Conservation (phyloP, 768 basidiomycete genomes). For the Collybia nuda region DNA sequence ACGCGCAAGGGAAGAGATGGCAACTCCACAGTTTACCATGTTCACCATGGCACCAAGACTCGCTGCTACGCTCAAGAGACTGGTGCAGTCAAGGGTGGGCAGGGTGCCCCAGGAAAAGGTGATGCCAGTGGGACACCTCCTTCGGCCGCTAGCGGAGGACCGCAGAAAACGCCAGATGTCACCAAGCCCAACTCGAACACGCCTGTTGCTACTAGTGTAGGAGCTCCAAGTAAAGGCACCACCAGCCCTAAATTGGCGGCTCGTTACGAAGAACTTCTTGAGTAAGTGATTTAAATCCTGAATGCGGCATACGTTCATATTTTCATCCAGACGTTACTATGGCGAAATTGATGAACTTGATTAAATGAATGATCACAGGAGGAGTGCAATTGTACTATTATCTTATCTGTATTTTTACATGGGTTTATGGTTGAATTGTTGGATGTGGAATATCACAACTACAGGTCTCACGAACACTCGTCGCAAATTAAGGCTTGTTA, state of each 20-base stretch:
- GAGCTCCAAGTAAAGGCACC: too few species aligned
- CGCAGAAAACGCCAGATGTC: too few species aligned
- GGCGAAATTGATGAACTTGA: slow-evolving; percentile 12
- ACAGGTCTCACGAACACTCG: slow-evolving; percentile 1
- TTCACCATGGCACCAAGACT: too few species aligned
- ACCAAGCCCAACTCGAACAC: too few species aligned
- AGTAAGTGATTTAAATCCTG: slow-evolving; percentile 1
- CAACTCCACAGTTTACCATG: too few species aligned
- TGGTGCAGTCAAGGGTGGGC: too few species aligned
- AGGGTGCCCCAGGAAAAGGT: too few species aligned
- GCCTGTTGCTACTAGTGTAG: too few species aligned
- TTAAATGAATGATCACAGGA: slow-evolving; percentile 2
- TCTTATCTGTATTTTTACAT: not conserved
- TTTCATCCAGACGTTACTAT: slow-evolving; percentile 6
- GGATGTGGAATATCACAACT: not conserved
- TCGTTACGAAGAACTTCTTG: slow-evolving; percentile 6
- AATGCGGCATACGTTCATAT: not conserved
- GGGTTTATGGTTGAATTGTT: not conserved
- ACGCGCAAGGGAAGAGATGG: too few species aligned
- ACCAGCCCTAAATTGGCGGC: not conserved
- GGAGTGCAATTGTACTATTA: not conserved
- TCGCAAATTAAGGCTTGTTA: slow-evolving; percentile 5
- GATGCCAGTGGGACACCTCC: too few species aligned
- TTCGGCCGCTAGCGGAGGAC: too few species aligned
- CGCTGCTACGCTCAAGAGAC: too few species aligned